A percentile compares a stretch with the other conserved stretches of the same genome.
These are phyloP conservation scores for Aspergillus phoenicis DNA, from an alignment of 2,329 filamentous ascomycete genomes.

Conservation along the genomic window DNA sequence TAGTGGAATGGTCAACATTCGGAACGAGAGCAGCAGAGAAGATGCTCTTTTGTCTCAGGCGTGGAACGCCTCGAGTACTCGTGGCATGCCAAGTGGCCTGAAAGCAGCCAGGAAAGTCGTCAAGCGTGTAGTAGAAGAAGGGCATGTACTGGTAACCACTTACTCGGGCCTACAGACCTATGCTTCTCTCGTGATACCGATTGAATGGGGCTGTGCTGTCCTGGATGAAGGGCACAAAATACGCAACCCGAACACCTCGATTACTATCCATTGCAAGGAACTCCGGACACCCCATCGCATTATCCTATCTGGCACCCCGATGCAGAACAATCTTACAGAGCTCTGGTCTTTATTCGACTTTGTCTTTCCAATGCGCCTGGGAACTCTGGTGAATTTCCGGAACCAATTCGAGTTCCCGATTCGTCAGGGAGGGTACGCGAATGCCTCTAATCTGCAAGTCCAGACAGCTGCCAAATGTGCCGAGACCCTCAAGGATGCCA, in stretches of 20 bases:
- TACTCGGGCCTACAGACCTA: conserved; percentile 97
- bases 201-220: conserved; percentile 91
- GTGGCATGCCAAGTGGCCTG: conserved; percentile 54
- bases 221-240: conserved; percentile 98
- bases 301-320: conserved; percentile 93
- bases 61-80: conserved; percentile 48
- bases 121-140: conserved; percentile 76
- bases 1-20: conserved; percentile 89
- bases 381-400: conserved; percentile 86
- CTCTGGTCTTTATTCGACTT: conserved; percentile 98
- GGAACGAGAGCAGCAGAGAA: conserved; percentile 63
- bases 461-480: conserved; percentile 94
- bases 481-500: conserved; percentile 88
- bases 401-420: conserved; percentile 94
- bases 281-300: conserved; percentile 85
- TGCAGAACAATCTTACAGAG: conserved; percentile 95
- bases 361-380: conserved; percentile 92
- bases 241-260: conserved; percentile 90
- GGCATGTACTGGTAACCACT: conserved; percentile 92
- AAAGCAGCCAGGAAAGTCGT: conserved; percentile 79
- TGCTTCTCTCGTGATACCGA: conserved; percentile 74
- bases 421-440: conserved; percentile 88
- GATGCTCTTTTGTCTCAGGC: conserved; percentile 62
- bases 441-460: conserved; percentile 89
- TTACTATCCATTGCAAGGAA: conserved; percentile 95